Evolutionary conservation across 169 alveolate species (phyloP).

Genomic region (Eimeria maxima): DNA sequence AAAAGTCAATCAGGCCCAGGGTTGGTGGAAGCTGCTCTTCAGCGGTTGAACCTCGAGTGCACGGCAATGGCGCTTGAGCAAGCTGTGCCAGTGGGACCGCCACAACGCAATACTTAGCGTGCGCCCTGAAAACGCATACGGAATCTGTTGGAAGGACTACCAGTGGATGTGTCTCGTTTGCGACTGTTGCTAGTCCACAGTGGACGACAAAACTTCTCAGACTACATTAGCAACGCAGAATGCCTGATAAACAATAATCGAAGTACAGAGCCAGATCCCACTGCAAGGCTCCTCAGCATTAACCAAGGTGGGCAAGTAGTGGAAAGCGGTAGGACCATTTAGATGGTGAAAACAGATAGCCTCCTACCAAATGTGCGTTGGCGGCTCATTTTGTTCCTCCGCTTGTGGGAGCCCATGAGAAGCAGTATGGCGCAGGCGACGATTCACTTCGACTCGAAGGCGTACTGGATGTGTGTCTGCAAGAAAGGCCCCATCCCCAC

Average conservation of each 20-base stretch:
- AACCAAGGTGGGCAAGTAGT: no score
- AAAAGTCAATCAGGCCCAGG: constrained; percentile 74
- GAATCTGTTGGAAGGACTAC: not conserved
- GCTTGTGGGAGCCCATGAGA: constrained; percentile 78
- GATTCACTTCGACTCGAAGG: constrained; percentile 71
- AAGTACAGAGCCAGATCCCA: not conserved
- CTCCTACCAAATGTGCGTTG: constrained; percentile 57
- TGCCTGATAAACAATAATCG: not conserved
- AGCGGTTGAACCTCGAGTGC: constrained; percentile 31
- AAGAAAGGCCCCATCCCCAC: not conserved
- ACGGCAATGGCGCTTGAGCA: constrained; percentile 68
- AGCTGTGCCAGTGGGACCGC: constrained; percentile 82
- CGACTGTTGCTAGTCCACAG: not conserved
- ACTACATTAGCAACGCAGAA: not conserved
- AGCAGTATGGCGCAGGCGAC: constrained; percentile 58
- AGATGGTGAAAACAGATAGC: not conserved
- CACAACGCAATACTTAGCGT: constrained; percentile 81
- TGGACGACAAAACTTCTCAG: not conserved
- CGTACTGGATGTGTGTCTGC: constrained; percentile 60
- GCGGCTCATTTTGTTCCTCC: constrained; percentile 31
- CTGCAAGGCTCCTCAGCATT: not conserved
- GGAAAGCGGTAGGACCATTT: constrained; percentile 1
- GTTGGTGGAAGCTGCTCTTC: constrained; percentile 45
- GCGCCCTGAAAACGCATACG: constrained; percentile 31
- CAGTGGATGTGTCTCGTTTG: not conserved